Evolutionary conservation across 805 yeast genomes (phyloP), one percentile per base, ranked within the genome.

Genomic region (Helenozyma rhizophorensis): DNA sequence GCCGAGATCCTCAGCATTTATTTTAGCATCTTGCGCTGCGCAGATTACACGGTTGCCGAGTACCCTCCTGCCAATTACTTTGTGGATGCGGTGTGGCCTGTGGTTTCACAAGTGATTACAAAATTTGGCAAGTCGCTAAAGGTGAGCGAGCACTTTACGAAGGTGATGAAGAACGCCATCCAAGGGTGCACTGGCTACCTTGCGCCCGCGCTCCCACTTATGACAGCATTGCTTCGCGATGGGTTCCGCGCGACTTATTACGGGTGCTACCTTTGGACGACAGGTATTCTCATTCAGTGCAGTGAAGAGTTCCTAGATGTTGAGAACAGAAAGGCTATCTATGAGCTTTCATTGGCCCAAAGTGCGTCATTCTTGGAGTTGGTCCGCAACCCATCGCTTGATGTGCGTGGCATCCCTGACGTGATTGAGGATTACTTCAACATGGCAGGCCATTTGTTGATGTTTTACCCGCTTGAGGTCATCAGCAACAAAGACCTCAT

Each of bases 261-360:
- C 49, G 97, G 96, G 4, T 85, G 95, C 54, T 88, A 82, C 52
- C 61, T 89, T 35, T 89, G 95, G 93, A 90, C 85, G 10, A 80
- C 95, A 2, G 97, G 96, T 7, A 70, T 83, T 8, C 63, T 88
- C 17, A 76, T 84, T 32, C 76, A 84, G 36, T 40, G 47, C 22
- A 37, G 42, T 12, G 45, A 36, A 14, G 90, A 85, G 39, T 89
- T 70, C 56, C 77, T 80, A 19, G 81, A 78, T 43, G 77, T 71
- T 28, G 69, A 64, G 3, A 60, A 78, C 14, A 75, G 74, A 42
- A 69, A 68, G 18, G 73, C 84, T 2, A 78, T 84, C 13, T 87
- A 86, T 81, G 66, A 72, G 33, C 87, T 88, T 59, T 81, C 89
- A 1, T 56, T 76, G 37, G 72, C 78, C 31, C 95, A 85, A 56